Conservation (phyloP, 2,329 filamentous ascomycete genomes). For the Amesomyces nigricolor region DNA sequence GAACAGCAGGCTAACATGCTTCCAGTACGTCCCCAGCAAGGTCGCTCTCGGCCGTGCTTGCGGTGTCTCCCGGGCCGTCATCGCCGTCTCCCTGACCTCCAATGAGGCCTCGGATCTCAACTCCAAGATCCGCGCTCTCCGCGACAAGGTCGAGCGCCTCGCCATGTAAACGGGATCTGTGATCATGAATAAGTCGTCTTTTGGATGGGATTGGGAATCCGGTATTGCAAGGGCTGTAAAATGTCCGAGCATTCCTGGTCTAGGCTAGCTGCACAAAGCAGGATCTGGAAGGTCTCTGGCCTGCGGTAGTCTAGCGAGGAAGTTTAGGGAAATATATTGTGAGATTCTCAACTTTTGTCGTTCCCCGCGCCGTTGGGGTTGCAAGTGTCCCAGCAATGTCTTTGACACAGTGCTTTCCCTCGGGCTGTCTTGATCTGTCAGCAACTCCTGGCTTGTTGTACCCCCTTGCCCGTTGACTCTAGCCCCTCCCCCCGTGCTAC, state of each 20-base stretch:
- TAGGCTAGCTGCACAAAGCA: not conserved
- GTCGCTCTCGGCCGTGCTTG: constrained; percentile 82
- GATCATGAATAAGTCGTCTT: not conserved
- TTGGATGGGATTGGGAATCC: not conserved
- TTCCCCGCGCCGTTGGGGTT: constrained; percentile 16
- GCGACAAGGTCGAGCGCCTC: constrained; percentile 92
- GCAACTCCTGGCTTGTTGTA: no score
- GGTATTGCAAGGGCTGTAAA: not conserved
- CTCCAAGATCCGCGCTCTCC: constrained; percentile 79
- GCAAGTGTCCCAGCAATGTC: not conserved
- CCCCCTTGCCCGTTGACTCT: no score
- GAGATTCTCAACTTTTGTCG: not conserved
- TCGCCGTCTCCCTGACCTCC: constrained; percentile 81
- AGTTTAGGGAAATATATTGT: constrained; percentile 4
- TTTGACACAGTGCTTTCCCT: no score
- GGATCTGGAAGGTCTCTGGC: not conserved
- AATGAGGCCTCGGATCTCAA: constrained; percentile 87
- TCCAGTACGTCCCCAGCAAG: constrained; percentile 61
- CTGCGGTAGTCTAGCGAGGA: constrained; percentile 5
- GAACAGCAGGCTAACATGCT: not conserved
- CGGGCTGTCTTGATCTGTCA: no score
- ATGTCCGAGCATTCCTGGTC: constrained; percentile 1
- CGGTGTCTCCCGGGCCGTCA: constrained; percentile 83
- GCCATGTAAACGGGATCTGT: constrained; percentile 63
- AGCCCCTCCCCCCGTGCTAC: no score